A percentile compares a stretch with the other conserved stretches of the same genome.
These are phyloP conservation scores for Hanseniaspora meyeri DNA, from an alignment of 805 yeast species.

Conservation along the genomic window DNA sequence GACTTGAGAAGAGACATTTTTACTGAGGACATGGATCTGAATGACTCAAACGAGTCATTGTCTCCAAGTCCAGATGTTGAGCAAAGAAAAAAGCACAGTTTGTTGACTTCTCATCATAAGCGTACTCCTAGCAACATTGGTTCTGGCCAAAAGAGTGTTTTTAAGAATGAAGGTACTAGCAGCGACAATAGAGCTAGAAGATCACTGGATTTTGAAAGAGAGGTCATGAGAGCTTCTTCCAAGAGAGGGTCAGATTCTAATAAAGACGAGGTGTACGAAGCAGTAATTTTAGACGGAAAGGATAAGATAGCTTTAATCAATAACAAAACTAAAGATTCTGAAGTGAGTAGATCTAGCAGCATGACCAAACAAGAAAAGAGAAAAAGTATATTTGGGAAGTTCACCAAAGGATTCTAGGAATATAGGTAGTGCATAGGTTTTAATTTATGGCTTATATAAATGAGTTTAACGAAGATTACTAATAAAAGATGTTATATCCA, in stretches of 20 bases:
- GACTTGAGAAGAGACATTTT: constrained; percentile 48
- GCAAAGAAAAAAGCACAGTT: neutral
- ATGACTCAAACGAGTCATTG: constrained; percentile 4
- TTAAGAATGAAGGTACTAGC: neutral
- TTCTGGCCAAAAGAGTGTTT: neutral
- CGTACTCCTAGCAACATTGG: neutral
- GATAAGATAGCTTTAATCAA: neutral
- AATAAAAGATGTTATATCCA: no score
- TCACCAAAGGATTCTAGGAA: constrained; percentile 9
- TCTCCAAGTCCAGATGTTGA: neutral
- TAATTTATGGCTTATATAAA: no score
- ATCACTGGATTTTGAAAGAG: constrained; percentile 14
- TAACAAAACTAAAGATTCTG: neutral
- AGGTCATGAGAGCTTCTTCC: neutral
- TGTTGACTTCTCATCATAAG: neutral
- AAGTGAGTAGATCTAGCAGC: neutral
- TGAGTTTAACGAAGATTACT: no score
- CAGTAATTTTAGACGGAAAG: neutral
- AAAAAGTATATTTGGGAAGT: constrained; percentile 12
- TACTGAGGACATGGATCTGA: constrained; percentile 47
- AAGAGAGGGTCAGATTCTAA: neutral
- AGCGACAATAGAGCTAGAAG: constrained; percentile 3
- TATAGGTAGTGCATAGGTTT: neutral
- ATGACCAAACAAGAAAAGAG: constrained; percentile 6
- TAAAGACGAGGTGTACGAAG: neutral